Base-by-base conservation (phyloP, 495 filamentous ascomycete genomes). In the Echria macrotheca region DNA sequence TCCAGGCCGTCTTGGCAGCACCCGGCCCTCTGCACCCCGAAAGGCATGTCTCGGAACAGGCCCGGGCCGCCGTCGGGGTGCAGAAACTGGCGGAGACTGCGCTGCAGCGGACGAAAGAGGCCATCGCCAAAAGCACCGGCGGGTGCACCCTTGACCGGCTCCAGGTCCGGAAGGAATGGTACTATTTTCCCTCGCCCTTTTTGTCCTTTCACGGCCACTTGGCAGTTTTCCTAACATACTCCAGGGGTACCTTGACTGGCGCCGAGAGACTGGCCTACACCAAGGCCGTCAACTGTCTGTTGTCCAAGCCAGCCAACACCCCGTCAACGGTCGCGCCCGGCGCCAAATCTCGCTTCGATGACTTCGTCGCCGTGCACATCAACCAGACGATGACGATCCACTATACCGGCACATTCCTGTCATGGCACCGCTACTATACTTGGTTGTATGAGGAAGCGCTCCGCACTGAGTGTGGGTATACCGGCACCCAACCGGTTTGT, bases 371-470 rank as follows among this genome's bases (percentile, higher is more conserved):
- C 8, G 73, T 72, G 4, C 84, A 88, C 61, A 82, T 85, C 58
- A 74, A 76, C 49, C 72, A 84, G 55, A 81, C 80, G 3, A 49
- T 67, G 22, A 53, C 55, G 2, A 84, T 86, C 40, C 84, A 86
- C 56, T 76, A 68, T 40, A 78, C 78, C 9, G 82, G 81, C 10
- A 78, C 76, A 46, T 84, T 89, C 61, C 64, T 87, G 9, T 61
- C 76, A 3, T 89, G 83, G 81, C 85, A 88, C 57, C 72, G 84
- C 15, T 82, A 85, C 57, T 87, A 76, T 58, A 71, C 75, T 33
- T 79, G 66, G 60, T 60, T 69, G 4, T 86, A 80, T 51, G 85
- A 87, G 56, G 70, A 80, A 55, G 79, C 78, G 2, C 69, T 88
- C 12, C 70, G 76, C 8, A 71, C 79, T 10, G 82, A 87, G 54